Evolutionary conservation across 73 alveolate genomes (phyloP), one percentile per base, ranked within the genome.

Genomic region (Paraurostyla sp.): DNA sequence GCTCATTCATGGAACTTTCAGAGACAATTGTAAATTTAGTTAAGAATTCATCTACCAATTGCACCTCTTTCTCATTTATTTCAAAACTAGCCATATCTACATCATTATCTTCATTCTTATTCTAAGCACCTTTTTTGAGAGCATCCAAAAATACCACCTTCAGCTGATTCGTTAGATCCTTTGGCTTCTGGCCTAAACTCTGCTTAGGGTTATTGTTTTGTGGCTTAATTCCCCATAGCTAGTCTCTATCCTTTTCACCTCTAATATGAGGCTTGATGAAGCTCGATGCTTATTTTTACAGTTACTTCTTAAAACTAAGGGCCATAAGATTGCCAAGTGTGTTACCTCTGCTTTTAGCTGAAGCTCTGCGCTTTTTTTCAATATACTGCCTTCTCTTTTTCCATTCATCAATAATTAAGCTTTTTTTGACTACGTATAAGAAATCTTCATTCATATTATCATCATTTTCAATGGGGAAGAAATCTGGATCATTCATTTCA

Each of bases 1-100:
- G 92, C n/a, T 82, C 78, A 73, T 71, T 90, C 56, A 87, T 23
- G 13, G 92, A 83, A 25, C 85, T 57, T 69, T 90, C 95, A 65
- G 91, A 89, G 25, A 83, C 91, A 22, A 90, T 83, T 18, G 91
- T 51, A 48, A 90, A 90, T 71, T 68, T 63, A 33, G 82, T 29
- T 22, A 90, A 71, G 90, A 90, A 90, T 16, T 68, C 85, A 25
- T 83, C 82, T 13, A 88, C 92, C 29, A 90, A 25, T 33, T 68
- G 68, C 29, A 58, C 23, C 30, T 69, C 86, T 20, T 49, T 68
- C 0, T 89, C 95, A 0, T 71, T 52, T 16, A 89, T 89, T 18
- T 25, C 69, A 27, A 25, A 71, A 43, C 36, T 89, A 42, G 38
- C 43, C 63, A 35, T 49, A 4, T 46, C 87, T 0, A 46, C 68